phyloP scores from a whole-genome alignment of 139 green algal species.

The Coelastrella sp. region DNA sequence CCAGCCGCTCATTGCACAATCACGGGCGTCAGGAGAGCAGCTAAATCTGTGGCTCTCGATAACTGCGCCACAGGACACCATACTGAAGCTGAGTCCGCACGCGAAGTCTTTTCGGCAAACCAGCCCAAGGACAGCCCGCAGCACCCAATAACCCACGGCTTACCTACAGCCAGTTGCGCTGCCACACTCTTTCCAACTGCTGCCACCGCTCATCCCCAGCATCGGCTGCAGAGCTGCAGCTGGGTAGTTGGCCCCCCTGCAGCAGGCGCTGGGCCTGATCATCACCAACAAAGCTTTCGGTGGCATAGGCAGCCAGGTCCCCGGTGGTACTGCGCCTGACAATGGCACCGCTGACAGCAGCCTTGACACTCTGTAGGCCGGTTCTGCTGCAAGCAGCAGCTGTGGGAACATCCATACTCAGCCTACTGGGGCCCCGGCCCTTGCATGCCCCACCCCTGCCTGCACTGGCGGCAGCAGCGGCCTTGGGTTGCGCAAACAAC shows the following conservation, averaged over 20 bases:
- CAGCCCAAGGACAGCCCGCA: no score
- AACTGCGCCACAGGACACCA: no score
- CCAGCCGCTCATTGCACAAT: no score
- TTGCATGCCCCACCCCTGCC: not conserved
- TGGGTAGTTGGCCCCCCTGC: not conserved
- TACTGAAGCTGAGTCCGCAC: no score
- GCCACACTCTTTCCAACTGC: slow-evolving; percentile 13
- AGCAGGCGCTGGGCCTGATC: not conserved
- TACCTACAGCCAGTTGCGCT: slow-evolving; percentile 6
- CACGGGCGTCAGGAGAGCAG: no score
- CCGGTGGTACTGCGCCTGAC: not conserved
- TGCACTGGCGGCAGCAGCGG: not conserved
- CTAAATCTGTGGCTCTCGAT: no score
- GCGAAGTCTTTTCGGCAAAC: no score
- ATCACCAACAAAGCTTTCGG: not conserved
- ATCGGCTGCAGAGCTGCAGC: not conserved
- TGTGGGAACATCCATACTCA: not conserved
- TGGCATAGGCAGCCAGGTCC: not conserved
- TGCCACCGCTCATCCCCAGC: not conserved
- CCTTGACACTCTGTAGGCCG: not conserved
- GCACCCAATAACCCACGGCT: no score
- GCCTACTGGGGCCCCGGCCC: not conserved
- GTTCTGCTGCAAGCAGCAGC: not conserved
- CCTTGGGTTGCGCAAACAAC: not conserved
- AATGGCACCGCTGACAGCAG: not conserved